These are phyloP conservation scores for Penicillium sp. DNA, from an alignment of 2,329 filamentous ascomycete species.

Conservation along the genomic window DNA sequence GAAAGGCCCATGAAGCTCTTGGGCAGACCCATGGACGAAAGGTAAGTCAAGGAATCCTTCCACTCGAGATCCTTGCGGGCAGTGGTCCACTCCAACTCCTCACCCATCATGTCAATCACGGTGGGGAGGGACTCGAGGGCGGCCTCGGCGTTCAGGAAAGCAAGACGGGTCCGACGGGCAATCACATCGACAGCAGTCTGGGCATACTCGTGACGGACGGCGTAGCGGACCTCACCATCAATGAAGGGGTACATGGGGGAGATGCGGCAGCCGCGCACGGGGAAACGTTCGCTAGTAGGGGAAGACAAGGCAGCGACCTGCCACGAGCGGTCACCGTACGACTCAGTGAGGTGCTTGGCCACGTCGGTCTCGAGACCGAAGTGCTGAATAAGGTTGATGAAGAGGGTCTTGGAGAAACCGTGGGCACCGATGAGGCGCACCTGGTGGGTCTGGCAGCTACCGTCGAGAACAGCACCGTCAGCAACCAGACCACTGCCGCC, in stretches of 20 bases:
- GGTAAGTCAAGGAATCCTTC: constrained; percentile 64
- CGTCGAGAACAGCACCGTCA: constrained; percentile 69
- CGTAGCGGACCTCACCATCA: constrained; percentile 87
- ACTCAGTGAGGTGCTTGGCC: constrained; percentile 80
- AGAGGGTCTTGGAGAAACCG: constrained; percentile 84
- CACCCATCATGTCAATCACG: constrained; percentile 85
- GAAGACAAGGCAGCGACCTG: constrained; percentile 77
- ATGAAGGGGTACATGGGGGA: constrained; percentile 83
- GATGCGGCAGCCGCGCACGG: constrained; percentile 77
- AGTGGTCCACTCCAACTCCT: constrained; percentile 76
- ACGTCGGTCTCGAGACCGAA: constrained; percentile 90
- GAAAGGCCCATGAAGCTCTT: constrained; percentile 57
- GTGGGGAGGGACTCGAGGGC: constrained; percentile 79
- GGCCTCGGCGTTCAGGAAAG: constrained; percentile 90
- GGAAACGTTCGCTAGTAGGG: constrained; percentile 76
- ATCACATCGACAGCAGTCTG: constrained; percentile 88
- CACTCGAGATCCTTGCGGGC: constrained; percentile 76
- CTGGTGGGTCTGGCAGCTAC: constrained; percentile 78
- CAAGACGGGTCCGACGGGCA: constrained; percentile 77
- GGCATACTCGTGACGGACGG: constrained; percentile 84
- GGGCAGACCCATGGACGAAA: constrained; percentile 63
- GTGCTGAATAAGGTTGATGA: constrained; percentile 93
- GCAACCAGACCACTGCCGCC: constrained; percentile 69
- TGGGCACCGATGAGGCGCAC: constrained; percentile 81
- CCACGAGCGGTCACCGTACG: constrained; percentile 92